Base-by-base conservation (phyloP, 768 basidiomycete genomes). In the Amyloporia xantha region DNA sequence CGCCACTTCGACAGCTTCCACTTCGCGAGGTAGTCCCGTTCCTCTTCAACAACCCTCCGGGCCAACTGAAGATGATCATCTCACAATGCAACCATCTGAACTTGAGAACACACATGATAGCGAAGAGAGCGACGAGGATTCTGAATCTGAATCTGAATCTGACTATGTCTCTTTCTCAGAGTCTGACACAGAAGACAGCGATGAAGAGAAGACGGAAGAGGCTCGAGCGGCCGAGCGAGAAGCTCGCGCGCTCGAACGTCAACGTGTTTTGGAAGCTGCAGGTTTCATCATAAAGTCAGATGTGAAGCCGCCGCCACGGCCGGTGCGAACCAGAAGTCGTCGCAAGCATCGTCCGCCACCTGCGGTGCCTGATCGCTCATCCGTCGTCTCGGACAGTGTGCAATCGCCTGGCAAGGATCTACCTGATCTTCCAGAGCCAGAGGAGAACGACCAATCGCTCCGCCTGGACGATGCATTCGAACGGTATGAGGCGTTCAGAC, bases 201-300 rank as follows among this genome's bases (percentile, higher is more conserved):
- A 68, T 2, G 60, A 62, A 13, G 53, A 59, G 24, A 47, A 54
- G 50, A 59, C 65, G 13, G 72, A 73, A 50, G 69, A 68, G 28
- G 73, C 76, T 54, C 73, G 73, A 25, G 71, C 70, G 35, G 75
- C 72, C 37, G 79, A 83, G 46, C 70, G 69, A 10, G 73, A 73
- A 44, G 77, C 79, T 15, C 78, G 89, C 25, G 90, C 83, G 49
- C 67, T 76, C 15, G 92, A 95, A 61, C 74, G 90, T 19, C 81
- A 81, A 55, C 76, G 84, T 17, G 90, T 96, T 5, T 70, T 97
- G n/a, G 82, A 90, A 60, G 87, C 90, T 0, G 92, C 92, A 0
- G 94, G 94, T 2, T 69, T 96, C 21, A 81, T 91, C 48, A 75
- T 95, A 40, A 81, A 84, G 54, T 67, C 76, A 30, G 79, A 82